Percentiles rank a stretch among this genome's conserved stretches.
phyloP scores from a whole-genome alignment of 1,139 yeast genomes.

The Kluyveromyces sp. region DNA sequence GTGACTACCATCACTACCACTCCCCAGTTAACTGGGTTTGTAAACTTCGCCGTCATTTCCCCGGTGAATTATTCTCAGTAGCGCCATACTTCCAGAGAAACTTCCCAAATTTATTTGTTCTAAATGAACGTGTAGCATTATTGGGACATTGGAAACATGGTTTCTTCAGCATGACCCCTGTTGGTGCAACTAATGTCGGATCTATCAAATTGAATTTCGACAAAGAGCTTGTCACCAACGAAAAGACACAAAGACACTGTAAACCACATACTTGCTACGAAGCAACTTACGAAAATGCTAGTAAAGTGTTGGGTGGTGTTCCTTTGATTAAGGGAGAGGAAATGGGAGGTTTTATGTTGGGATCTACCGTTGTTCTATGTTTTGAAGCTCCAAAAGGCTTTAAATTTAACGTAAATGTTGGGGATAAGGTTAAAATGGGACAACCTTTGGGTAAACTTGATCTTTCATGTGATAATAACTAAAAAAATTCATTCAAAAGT shows the following conservation, averaged over 20 bases:
- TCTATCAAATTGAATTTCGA: constrained; percentile 89
- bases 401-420: constrained; percentile 58
- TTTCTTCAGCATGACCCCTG: constrained; percentile 97
- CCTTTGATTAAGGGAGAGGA: constrained; percentile 90
- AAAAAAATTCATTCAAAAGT: no score
- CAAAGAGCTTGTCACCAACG: constrained; percentile 77
- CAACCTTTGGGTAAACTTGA: constrained; percentile 58
- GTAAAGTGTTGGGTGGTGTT: constrained; percentile 72
- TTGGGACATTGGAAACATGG: constrained; percentile 97
- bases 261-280: constrained; percentile 81
- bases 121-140: constrained; percentile 92
- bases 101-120: constrained; percentile 75
- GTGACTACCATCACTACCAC: constrained; percentile 96
- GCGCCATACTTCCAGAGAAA: constrained; percentile 94
- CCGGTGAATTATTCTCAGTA: constrained; percentile 91
- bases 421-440: constrained; percentile 81
- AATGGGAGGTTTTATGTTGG: constrained; percentile 94
- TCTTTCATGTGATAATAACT: constrained; percentile 22
- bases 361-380: constrained; percentile 90
- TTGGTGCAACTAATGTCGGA: constrained; percentile 98
- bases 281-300: constrained; percentile 82
- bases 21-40: constrained; percentile 97
- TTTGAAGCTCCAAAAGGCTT: constrained; percentile 90
- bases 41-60: constrained; percentile 86
- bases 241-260: constrained; percentile 28